These are phyloP conservation scores for Plasmodium fragile DNA, from an alignment of 169 alveolate genomes.

Conservation along the genomic window DNA sequence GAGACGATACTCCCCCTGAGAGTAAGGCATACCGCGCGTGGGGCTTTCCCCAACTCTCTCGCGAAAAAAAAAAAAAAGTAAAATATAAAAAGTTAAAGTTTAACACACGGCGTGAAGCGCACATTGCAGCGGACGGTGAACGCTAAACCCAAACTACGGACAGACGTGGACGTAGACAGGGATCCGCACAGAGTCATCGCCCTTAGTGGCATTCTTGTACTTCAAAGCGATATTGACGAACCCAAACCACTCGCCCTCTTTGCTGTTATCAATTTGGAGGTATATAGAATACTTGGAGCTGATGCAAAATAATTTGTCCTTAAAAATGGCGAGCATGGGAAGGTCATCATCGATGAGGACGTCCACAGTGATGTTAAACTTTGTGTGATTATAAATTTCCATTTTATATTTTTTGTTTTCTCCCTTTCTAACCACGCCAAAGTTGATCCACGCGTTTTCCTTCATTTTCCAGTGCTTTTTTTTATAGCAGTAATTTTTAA, in stretches of 20 bases:
- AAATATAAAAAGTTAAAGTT: no score
- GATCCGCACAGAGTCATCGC: constrained; percentile 7
- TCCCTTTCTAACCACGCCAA: constrained; percentile 13
- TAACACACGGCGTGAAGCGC: not conserved
- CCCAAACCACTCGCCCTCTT: constrained; percentile 40
- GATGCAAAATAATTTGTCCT: constrained; percentile 60
- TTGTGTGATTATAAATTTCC: constrained; percentile 59
- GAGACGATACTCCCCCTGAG: not conserved
- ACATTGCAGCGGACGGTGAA: not conserved
- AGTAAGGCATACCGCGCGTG: not conserved
- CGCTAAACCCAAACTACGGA: not conserved
- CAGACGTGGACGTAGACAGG: constrained; percentile 27
- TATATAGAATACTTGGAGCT: constrained; percentile 56
- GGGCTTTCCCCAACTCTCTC: not conserved
- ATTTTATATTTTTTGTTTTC: constrained; percentile 41
- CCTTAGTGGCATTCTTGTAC: constrained; percentile 37
- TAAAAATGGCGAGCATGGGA: constrained; percentile 34
- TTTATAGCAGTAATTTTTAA: constrained; percentile 69
- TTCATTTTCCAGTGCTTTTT: constrained; percentile 41
- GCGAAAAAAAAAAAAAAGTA: not conserved
- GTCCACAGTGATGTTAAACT: constrained; percentile 51
- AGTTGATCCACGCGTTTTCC: constrained; percentile 30
- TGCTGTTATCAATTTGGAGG: constrained; percentile 12
- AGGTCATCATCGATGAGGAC: constrained; percentile 34
- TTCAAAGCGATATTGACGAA: constrained; percentile 10